Evolutionary conservation across 176 grass and related monocot species (phyloP).

Genomic region (Hsuehochloa calcarea): DNA sequence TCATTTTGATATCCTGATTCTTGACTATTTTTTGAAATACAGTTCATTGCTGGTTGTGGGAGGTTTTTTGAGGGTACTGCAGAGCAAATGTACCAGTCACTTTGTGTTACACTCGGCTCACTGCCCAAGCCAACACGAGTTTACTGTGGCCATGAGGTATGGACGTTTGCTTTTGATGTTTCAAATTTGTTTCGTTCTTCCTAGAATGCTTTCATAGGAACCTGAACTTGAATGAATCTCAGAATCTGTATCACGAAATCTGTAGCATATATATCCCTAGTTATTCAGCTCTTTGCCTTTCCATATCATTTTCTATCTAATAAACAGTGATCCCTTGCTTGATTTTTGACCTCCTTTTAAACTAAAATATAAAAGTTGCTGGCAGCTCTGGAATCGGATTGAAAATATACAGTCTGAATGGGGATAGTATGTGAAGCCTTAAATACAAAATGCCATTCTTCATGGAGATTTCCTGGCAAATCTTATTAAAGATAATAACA

Average conservation of each 20-base stretch:
- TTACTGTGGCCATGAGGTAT: slow-evolving; percentile 95
- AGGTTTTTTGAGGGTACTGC: slow-evolving; percentile 96
- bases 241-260: neutral
- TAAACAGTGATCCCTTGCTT: neutral
- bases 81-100: slow-evolving; percentile 95
- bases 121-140: slow-evolving; percentile 85
- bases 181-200: neutral
- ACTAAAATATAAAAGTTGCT: neutral
- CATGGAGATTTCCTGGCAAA: neutral
- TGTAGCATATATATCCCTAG: neutral
- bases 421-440: neutral
- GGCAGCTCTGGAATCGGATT: neutral
- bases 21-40: neutral
- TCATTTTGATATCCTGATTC: slow-evolving; percentile 12
- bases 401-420: neutral
- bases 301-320: neutral
- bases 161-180: slow-evolving; percentile 42
- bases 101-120: slow-evolving; percentile 81
- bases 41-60: slow-evolving; percentile 96
- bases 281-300: neutral
- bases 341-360: neutral
- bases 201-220: neutral
- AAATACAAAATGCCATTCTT: neutral
- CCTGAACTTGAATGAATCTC: neutral
- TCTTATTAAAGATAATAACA: neutral